These are phyloP conservation scores for Pseudocercospora fuligena DNA, from an alignment of 2,329 filamentous ascomycete species.

Conservation along the genomic window DNA sequence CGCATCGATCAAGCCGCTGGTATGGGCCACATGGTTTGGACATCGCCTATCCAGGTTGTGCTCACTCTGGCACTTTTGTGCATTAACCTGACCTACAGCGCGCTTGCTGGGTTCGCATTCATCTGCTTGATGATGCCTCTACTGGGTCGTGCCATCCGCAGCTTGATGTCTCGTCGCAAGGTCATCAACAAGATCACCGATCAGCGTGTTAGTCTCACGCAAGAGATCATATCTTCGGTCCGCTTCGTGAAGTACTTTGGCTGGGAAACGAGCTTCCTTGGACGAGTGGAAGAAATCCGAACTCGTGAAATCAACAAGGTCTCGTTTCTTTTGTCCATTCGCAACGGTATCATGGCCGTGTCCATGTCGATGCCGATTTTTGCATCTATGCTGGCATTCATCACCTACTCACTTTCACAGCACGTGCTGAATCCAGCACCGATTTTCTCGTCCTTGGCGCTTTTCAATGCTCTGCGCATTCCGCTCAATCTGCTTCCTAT, in stretches of 20 bases:
- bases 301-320: slow-evolving; percentile 80
- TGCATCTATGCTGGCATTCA: slow-evolving; percentile 92
- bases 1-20: slow-evolving; percentile 87
- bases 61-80: slow-evolving; percentile 80
- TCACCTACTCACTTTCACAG: slow-evolving; percentile 71
- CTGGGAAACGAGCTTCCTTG: slow-evolving; percentile 87
- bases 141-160: slow-evolving; percentile 76
- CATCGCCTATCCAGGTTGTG: slow-evolving; percentile 76
- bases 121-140: slow-evolving; percentile 78
- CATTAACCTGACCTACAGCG: slow-evolving; percentile 88
- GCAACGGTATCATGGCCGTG: slow-evolving; percentile 83
- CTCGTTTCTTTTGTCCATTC: slow-evolving; percentile 78
- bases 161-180: slow-evolving; percentile 74
- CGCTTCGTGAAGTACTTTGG: slow-evolving; percentile 97
- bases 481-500: slow-evolving; percentile 88
- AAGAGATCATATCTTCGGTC: slow-evolving; percentile 89
- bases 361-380: slow-evolving; percentile 90
- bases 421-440: slow-evolving; percentile 70
- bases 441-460: slow-evolving; percentile 88
- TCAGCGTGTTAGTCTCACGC: slow-evolving; percentile 85
- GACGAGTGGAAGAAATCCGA: slow-evolving; percentile 74
- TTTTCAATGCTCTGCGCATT: slow-evolving; percentile 90
- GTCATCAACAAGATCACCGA: slow-evolving; percentile 93
- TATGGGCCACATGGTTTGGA: slow-evolving; percentile 92
- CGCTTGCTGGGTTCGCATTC: slow-evolving; percentile 83